Conservation (phyloP, 805 yeast species). For the Suhomyces emberorum region DNA sequence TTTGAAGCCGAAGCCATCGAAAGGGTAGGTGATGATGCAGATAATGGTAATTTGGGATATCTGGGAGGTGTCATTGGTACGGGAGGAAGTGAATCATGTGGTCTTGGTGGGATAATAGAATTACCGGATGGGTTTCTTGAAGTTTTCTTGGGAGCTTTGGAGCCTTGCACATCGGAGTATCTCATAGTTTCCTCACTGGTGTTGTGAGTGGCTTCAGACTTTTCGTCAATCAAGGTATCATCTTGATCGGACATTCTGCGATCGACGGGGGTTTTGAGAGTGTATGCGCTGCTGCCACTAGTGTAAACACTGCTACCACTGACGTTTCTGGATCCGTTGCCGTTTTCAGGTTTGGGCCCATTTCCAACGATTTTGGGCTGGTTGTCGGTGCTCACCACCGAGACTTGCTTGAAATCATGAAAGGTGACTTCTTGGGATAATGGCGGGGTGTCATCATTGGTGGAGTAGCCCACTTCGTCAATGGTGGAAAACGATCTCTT, state of each 20-base stretch:
- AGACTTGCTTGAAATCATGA: slow-evolving; percentile 17
- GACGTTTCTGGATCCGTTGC: background rate
- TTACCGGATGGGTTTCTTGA: background rate
- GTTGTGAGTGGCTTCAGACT: slow-evolving; percentile 1
- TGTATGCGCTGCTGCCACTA: background rate
- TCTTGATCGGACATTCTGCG: slow-evolving; percentile 16
- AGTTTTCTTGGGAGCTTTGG: background rate
- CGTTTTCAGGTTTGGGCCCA: slow-evolving; percentile 67
- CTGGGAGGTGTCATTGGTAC: background rate
- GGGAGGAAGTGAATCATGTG: background rate
- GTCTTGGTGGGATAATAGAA: background rate
- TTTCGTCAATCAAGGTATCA: slow-evolving; percentile 23
- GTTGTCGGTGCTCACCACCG: slow-evolving; percentile 7
- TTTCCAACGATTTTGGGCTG: slow-evolving; percentile 90
- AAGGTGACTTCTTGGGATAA: slow-evolving; percentile 23
- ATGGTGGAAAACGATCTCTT: slow-evolving; percentile 18
- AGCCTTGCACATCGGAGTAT: background rate
- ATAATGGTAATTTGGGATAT: background rate
- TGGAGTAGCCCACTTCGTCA: slow-evolving; percentile 16
- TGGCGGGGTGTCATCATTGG: slow-evolving; percentile 22
- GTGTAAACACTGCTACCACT: background rate
- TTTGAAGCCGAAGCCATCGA: background rate
- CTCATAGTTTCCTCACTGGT: slow-evolving; percentile 2
- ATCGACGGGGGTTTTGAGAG: background rate
- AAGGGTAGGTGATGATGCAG: slow-evolving; percentile 5